Percentiles rank a stretch among this genome's conserved stretches.
Conservation (phyloP, 2,329 filamentous ascomycete genomes). For the Sporothrix schenckii region DNA sequence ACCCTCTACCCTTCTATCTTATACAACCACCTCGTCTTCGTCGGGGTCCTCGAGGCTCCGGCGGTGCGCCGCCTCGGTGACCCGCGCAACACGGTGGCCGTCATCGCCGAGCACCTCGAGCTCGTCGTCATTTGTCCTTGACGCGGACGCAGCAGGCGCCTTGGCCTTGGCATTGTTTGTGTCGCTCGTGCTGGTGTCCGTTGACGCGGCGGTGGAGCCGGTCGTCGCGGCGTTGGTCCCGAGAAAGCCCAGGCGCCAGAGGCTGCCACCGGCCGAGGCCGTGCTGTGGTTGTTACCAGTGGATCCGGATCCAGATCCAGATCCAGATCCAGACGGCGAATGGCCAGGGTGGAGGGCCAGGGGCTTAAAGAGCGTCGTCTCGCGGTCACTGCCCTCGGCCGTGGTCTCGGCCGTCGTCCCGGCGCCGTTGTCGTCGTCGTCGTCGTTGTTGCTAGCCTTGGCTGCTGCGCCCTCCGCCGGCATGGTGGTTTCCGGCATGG, state of each 20-base stretch:
- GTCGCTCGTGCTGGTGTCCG: background rate
- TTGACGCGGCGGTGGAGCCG: background rate
- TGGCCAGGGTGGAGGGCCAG: conserved; percentile 56
- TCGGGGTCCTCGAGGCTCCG: conserved; percentile 65
- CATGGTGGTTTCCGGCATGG: conserved; percentile 59
- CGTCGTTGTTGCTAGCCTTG: background rate
- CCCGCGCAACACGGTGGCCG: conserved; percentile 49
- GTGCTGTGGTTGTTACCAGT: background rate
- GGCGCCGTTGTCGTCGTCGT: too few species aligned
- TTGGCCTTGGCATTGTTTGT: conserved; percentile 25
- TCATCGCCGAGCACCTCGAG: conserved; percentile 46
- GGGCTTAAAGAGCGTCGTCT: conserved; percentile 57
- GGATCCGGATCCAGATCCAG: background rate
- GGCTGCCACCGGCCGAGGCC: conserved; percentile 31
- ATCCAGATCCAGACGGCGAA: background rate
- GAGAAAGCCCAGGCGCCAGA: conserved; percentile 53
- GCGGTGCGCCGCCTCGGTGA: conserved; percentile 57
- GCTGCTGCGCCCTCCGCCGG: background rate
- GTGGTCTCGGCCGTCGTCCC: too few species aligned
- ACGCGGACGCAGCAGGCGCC: conserved; percentile 33
- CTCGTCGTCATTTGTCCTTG: conserved; percentile 34
- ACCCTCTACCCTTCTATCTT: background rate
- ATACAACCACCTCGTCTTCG: conserved; percentile 54
- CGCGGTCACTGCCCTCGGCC: conserved; percentile 39
- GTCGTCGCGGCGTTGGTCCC: background rate